Base-by-base conservation (phyloP, 225 moss, liverwort and hornwort genomes). In the Pseudoscleropodium purum region DNA sequence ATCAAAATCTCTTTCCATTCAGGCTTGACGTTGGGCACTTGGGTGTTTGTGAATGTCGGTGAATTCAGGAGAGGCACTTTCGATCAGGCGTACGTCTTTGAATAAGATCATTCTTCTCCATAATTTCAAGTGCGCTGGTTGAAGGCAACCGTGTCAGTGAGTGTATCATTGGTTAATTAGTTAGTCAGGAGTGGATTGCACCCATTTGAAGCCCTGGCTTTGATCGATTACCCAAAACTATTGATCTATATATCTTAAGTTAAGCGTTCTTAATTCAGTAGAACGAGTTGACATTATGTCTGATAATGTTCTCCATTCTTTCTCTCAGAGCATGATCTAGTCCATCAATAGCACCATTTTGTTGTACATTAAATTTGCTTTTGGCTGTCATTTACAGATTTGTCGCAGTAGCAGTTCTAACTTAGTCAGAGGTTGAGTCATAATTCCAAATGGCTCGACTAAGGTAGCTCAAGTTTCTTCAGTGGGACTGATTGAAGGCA, bases 1-100 rank as follows among this genome's bases (percentile, higher is more conserved):
- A 64, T 73, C 10, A 45, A 30, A 64, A 45, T 33, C 80, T 57
- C 59, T 67, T 7, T 39, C 19, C 60, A 41, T 60, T 39, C 36
- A 59, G 9, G 30, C 31, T 51, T 79, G 20, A 84, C 33, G 61
- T 16, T 43, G 84, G 84, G 39, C 70, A 49, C 4, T 64, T 79
- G 15, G 37, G 59, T 85, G 41, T 43, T 54, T 47, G 45, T 67
- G 78, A 69, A 81, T 86, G 75, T 75, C 33, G 75, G 49, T 60
- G 83, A 68, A 84, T 91, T 67, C 89, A 94, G 94, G 89, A 83
- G 67, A 24, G 49, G 87, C 88, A 60, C 83, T 31, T 94, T 91
- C 39, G 94, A 94, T 87, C 94, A 94, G 75, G 92, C 80, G 33
- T 94, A 94, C n/a, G 18, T 92, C 78, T 94, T 94, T 73, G 24